phyloP scores from a whole-genome alignment of 495 filamentous ascomycete species.

The Penicillium roqueforti region DNA sequence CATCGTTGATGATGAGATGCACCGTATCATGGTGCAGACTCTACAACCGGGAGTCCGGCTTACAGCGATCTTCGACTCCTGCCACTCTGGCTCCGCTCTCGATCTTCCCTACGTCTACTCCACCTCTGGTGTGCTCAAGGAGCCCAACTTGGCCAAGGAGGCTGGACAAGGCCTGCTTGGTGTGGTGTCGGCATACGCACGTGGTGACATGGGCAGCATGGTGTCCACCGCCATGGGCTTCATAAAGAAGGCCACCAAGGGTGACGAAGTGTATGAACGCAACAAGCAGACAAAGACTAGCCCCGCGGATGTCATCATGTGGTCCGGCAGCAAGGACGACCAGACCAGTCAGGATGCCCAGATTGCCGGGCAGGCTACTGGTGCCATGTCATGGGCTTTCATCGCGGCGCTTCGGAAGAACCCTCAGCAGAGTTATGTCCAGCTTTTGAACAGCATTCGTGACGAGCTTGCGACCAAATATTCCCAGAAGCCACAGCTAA shows the following conservation, averaged over 20 bases:
- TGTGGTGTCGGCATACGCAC: slow-evolving; percentile 84
- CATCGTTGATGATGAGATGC: slow-evolving; percentile 98
- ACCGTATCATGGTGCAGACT: slow-evolving; percentile 88
- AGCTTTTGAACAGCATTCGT: slow-evolving; percentile 90
- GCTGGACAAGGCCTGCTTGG: slow-evolving; percentile 89
- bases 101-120: slow-evolving; percentile 98
- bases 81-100: slow-evolving; percentile 93
- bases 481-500: slow-evolving; percentile 93
- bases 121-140: slow-evolving; percentile 91
- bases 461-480: slow-evolving; percentile 88
- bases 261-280: slow-evolving; percentile 75
- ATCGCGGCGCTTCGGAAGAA: slow-evolving; percentile 93
- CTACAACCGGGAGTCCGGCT: slow-evolving; percentile 80
- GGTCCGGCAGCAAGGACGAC: slow-evolving; percentile 91
- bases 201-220: slow-evolving; percentile 83
- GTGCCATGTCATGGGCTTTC: slow-evolving; percentile 98
- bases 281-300: slow-evolving; percentile 87
- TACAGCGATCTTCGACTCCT: slow-evolving; percentile 99
- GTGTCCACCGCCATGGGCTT: slow-evolving; percentile 77
- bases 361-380: slow-evolving; percentile 80
- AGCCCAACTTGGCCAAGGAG: slow-evolving; percentile 96
- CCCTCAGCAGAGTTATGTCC: slow-evolving; percentile 95
- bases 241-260: slow-evolving; percentile 86
- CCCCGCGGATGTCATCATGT: slow-evolving; percentile 95
- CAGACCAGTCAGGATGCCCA: slow-evolving; percentile 73